Conservation (phyloP, 345 rosid species). For the Pugionium cornutum region DNA sequence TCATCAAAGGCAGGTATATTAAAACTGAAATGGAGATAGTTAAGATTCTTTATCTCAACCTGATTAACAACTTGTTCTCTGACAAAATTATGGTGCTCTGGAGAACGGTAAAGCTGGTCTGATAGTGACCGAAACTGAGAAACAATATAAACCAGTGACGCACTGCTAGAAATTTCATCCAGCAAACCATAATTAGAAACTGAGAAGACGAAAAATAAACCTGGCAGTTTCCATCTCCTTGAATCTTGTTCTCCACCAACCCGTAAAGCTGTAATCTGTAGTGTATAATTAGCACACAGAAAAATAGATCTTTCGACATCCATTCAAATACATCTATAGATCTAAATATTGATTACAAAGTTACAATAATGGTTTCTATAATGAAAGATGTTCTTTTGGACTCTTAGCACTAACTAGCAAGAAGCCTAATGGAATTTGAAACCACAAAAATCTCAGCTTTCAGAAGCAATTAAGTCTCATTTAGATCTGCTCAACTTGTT, state of each 20-base stretch:
- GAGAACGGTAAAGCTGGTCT: slow-evolving; percentile 83
- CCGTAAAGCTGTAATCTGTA: slow-evolving; percentile 63
- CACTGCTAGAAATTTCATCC: slow-evolving; percentile 1
- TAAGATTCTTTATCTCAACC: slow-evolving; percentile 38
- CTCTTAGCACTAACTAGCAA: too few species aligned
- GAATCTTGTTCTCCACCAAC: slow-evolving; percentile 64
- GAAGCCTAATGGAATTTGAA: too few species aligned
- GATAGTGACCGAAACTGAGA: slow-evolving; percentile 80
- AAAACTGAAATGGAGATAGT: not conserved
- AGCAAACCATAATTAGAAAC: not conserved
- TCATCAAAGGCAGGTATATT: not conserved
- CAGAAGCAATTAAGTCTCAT: not conserved
- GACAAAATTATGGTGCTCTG: slow-evolving; percentile 70
- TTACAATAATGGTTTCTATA: too few species aligned
- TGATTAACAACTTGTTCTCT: slow-evolving; percentile 70
- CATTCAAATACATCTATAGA: not conserved
- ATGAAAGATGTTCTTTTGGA: too few species aligned
- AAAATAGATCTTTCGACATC: slow-evolving; percentile 1
- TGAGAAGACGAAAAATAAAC: slow-evolving; percentile 24
- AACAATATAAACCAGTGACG: slow-evolving; percentile 17
- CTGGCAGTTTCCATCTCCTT: slow-evolving; percentile 79
- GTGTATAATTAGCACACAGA: slow-evolving; percentile 13
- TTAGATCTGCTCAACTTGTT: not conserved
- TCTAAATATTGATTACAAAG: too few species aligned
- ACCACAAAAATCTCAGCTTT: not conserved